Conservation (phyloP, 805 yeast species). For the Starmerella kuoi region DNA sequence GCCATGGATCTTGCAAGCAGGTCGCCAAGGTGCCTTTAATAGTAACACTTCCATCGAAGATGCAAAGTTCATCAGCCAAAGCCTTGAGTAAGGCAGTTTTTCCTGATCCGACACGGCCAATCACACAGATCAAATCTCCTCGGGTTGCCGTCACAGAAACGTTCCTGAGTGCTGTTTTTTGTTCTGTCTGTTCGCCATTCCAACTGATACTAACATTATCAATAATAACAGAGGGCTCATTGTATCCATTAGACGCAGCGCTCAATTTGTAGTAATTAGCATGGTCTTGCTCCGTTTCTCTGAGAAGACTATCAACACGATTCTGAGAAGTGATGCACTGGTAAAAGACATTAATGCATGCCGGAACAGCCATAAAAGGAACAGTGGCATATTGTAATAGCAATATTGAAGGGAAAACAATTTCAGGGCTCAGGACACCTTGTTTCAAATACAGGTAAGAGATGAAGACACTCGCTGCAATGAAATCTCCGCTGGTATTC, state of each 20-base stretch:
- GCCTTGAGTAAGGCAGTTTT: conserved; percentile 69
- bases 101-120: conserved; percentile 79
- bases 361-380: conserved; percentile 85
- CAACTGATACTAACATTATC: conserved; percentile 32
- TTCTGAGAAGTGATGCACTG: conserved; percentile 54
- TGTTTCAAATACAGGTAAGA: conserved; percentile 53
- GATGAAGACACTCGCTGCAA: conserved; percentile 78
- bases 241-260: conserved; percentile 41
- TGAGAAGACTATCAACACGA: conserved; percentile 61
- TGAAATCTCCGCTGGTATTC: conserved; percentile 65
- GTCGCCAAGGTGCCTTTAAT: conserved; percentile 67
- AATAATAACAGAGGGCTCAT: conserved; percentile 42
- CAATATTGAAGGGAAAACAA: conserved; percentile 56
- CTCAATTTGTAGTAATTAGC: conserved; percentile 47
- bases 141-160: conserved; percentile 52
- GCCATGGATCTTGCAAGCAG: conserved; percentile 85
- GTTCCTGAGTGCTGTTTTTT: conserved; percentile 29
- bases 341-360: conserved; percentile 66
- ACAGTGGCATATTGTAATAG: conserved; percentile 61
- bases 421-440: conserved; percentile 67
- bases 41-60: conserved; percentile 53
- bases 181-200: conserved; percentile 42
- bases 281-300: conserved; percentile 58
- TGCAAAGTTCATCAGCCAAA: conserved; percentile 62
- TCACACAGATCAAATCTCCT: conserved; percentile 68